Evolutionary conservation across 805 yeast species (phyloP).

Genomic region (Wickerhamiella vanderwaltii): DNA sequence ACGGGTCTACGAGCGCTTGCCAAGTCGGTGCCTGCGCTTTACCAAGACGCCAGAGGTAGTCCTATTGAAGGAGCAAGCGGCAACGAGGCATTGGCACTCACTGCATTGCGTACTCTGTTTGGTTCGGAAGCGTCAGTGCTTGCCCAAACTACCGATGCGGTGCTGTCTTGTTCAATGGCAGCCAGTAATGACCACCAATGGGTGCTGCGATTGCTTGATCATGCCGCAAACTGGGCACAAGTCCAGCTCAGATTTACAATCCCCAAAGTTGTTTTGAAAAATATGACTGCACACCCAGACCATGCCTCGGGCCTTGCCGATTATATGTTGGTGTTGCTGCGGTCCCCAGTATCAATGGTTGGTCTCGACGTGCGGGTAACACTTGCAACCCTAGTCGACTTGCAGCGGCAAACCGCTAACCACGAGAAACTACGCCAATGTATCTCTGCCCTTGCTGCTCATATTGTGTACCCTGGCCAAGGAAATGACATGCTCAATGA

Average conservation of each 20-base stretch:
- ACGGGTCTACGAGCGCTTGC: conserved; percentile 23
- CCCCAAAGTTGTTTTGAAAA: conserved; percentile 36
- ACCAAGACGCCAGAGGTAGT: neutral
- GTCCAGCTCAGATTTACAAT: conserved; percentile 63
- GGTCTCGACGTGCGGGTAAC: conserved; percentile 11
- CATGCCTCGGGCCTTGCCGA: conserved; percentile 55
- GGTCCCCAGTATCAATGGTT: conserved; percentile 9
- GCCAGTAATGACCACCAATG: conserved; percentile 32
- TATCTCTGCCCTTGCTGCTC: conserved; percentile 59
- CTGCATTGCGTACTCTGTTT: conserved; percentile 48
- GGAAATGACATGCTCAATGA: conserved; percentile 69
- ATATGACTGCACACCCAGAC: conserved; percentile 14
- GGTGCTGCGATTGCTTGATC: conserved; percentile 47
- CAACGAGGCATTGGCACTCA: conserved; percentile 14
- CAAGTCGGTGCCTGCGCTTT: conserved; percentile 17
- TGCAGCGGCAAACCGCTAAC: neutral
- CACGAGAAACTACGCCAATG: conserved; percentile 26
- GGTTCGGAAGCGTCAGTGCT: conserved; percentile 44
- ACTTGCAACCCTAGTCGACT: conserved; percentile 7
- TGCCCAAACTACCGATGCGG: conserved; percentile 26
- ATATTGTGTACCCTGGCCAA: conserved; percentile 78
- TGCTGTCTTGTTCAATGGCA: conserved; percentile 38
- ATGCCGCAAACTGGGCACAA: conserved; percentile 66
- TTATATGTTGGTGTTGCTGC: conserved; percentile 39
- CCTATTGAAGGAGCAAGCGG: neutral